These are phyloP conservation scores for Aspergillus pseudonomiae DNA, from an alignment of 2,329 filamentous ascomycete genomes.

Conservation along the genomic window DNA sequence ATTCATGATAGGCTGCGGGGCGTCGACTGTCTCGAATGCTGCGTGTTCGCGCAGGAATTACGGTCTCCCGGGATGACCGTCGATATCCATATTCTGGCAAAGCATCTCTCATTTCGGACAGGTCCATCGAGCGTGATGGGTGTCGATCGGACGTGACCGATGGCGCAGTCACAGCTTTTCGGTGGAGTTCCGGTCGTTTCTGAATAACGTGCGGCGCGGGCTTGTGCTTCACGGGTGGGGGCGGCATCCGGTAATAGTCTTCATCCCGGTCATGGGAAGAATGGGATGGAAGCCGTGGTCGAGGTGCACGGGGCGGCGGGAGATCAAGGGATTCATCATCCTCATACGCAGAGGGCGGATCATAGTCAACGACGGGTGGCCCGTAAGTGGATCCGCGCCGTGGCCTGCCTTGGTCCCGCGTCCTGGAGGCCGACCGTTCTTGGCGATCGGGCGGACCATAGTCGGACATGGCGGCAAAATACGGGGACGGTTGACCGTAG, in stretches of 20 bases:
- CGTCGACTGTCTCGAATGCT: constrained; percentile 34
- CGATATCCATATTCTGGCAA: constrained; percentile 37
- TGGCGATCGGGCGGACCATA: constrained; percentile 33
- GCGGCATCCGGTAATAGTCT: constrained; percentile 48
- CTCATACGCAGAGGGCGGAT: constrained; percentile 31
- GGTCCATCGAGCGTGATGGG: constrained; percentile 36
- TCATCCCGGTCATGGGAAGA: constrained; percentile 38
- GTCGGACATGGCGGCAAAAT: constrained; percentile 32
- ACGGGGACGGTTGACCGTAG: constrained; percentile 32
- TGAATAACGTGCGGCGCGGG: constrained; percentile 40
- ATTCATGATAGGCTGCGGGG: constrained; percentile 37
- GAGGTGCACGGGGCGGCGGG: constrained; percentile 31
- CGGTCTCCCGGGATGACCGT: constrained; percentile 33
- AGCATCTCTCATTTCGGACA: constrained; percentile 36
- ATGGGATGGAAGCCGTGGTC: constrained; percentile 34
- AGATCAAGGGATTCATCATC: constrained; percentile 35
- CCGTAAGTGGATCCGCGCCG: constrained; percentile 41
- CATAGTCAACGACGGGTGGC: constrained; percentile 37
- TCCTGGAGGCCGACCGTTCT: constrained; percentile 39
- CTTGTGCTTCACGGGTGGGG: constrained; percentile 38
- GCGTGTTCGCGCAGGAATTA: constrained; percentile 38
- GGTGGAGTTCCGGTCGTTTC: constrained; percentile 35
- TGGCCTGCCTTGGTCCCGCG: constrained; percentile 33
- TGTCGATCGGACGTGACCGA: constrained; percentile 34
- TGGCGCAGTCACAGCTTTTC: constrained; percentile 36